Evolutionary conservation across 108 stramenopile genomes (phyloP), one percentile per base, ranked within the genome.

Genomic region (Nitzschia palea): DNA sequence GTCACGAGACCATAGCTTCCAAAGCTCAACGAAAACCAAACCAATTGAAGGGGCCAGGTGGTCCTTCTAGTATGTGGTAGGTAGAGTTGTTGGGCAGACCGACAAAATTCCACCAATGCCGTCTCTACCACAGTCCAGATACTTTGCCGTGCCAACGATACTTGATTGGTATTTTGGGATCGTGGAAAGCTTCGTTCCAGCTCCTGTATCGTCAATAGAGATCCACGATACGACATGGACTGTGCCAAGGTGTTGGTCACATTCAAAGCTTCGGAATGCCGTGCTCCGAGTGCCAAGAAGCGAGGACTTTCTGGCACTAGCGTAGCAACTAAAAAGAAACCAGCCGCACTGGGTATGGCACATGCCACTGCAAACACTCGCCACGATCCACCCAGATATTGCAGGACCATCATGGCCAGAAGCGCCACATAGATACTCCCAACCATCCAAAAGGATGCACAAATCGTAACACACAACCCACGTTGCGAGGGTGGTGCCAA

Each of bases 401-500:
- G 68, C 45, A 92, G 83, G n/a, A 85, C 50, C 28, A 73, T 50
- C 80, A 87, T 78, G 1, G 81, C 91, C 33, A 77, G 15, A 3
- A 80, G 34, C 10, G 91, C 87, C 25, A 93, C 88, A 74, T 73
- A 88, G 43, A 93, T 76, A 67, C 81, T 86, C 2, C 88, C 91
- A 8, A 93, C 85, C 91, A 89, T 89, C 91, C 91, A 93, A 77
- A 93, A 93, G 42, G 78, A 77, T 0, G 91, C 91, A n/a, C 72
- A 77, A 1, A 82, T 23, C 15, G 87, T 85, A 25, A 87, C 86
- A 30, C 85, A 78, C 45, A 86, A 65, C 4, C 91, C 91, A 45
- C 91, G 80, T 12, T 75, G 59, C 6, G 76, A 80, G 4, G 85
- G 85, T 31, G 91, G 86, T 28, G 83, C 79, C 85, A 87, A 75